Conservation (phyloP, 2,329 filamentous ascomycete species). For the Fusarium sp. region DNA sequence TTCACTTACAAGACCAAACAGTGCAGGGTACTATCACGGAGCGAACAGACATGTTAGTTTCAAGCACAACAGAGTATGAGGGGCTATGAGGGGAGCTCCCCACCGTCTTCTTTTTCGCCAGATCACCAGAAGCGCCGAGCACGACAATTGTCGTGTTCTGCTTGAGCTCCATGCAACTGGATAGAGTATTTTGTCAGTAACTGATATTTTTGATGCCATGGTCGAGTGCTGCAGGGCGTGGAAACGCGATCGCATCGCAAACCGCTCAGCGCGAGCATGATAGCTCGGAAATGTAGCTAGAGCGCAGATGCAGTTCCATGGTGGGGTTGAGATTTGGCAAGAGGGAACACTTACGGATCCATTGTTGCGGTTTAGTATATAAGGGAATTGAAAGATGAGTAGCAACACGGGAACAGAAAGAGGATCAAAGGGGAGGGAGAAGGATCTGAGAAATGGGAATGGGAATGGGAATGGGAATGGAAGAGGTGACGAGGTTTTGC, state of each 20-base stretch:
- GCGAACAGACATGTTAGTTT: constrained; percentile 41
- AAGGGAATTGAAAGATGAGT: constrained; percentile 14
- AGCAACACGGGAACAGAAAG: constrained; percentile 11
- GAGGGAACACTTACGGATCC: constrained; percentile 45
- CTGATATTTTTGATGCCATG: neutral
- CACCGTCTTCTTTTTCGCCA: constrained; percentile 99
- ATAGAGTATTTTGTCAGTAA: constrained; percentile 28
- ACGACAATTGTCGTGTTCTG: constrained; percentile 98
- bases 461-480: constrained; percentile 15
- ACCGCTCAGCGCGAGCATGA: constrained; percentile 33
- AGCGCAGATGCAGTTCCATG: constrained; percentile 24
- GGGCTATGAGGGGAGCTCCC: constrained; percentile 48
- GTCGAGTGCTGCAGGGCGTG: constrained; percentile 1
- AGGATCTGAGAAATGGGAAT: constrained; percentile 31
- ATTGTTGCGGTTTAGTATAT: constrained; percentile 40
- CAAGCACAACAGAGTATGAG: constrained; percentile 15
- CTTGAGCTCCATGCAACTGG: constrained; percentile 86
- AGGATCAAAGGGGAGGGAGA: constrained; percentile 27
- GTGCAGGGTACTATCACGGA: constrained; percentile 82
- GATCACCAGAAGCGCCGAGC: constrained; percentile 94
- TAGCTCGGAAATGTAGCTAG: constrained; percentile 22
- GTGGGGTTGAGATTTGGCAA: constrained; percentile 41
- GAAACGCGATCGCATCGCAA: constrained; percentile 29
- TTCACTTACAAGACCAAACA: constrained; percentile 91
- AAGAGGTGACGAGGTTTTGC: constrained; percentile 41